Conservation (phyloP, 139 green algal species). For the Desmodesmus armatus region DNA sequence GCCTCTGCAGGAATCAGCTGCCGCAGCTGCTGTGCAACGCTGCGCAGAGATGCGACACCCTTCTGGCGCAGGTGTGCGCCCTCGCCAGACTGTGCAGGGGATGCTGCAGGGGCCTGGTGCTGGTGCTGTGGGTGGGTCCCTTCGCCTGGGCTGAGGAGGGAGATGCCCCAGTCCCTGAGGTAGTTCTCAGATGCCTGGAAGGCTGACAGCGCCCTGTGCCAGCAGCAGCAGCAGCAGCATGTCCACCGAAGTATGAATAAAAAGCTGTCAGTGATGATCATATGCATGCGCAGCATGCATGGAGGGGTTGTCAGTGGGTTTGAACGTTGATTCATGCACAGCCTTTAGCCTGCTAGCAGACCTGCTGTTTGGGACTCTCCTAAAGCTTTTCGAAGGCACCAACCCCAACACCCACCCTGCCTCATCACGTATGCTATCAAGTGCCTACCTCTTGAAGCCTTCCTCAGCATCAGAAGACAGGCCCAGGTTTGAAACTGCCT, state of each 20-base stretch:
- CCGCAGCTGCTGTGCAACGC: constrained; percentile 17
- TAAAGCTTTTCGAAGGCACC: no score
- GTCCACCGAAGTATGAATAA: no score
- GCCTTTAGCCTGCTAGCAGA: no score
- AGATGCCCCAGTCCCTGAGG: constrained; percentile 19
- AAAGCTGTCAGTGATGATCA: no score
- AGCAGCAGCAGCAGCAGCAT: not conserved
- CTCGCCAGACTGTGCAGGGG: not conserved
- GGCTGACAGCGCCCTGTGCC: not conserved
- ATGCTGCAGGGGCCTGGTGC: not conserved
- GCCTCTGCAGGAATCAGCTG: constrained; percentile 20
- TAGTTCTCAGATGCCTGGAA: constrained; percentile 5
- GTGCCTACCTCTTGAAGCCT: no score
- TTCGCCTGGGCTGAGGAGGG: not conserved
- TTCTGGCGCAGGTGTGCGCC: not conserved
- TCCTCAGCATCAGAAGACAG: not conserved
- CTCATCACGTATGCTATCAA: no score
- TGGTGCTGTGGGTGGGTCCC: not conserved
- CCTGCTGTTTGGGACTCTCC: no score
- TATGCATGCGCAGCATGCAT: no score
- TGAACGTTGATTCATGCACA: no score
- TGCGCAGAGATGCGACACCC: not conserved
- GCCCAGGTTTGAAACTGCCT: not conserved
- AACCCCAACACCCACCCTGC: no score
- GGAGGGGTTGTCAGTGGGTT: no score